Evolutionary conservation across 495 filamentous ascomycete genomes (phyloP).

Genomic region (Penicillium maclennaniae): DNA sequence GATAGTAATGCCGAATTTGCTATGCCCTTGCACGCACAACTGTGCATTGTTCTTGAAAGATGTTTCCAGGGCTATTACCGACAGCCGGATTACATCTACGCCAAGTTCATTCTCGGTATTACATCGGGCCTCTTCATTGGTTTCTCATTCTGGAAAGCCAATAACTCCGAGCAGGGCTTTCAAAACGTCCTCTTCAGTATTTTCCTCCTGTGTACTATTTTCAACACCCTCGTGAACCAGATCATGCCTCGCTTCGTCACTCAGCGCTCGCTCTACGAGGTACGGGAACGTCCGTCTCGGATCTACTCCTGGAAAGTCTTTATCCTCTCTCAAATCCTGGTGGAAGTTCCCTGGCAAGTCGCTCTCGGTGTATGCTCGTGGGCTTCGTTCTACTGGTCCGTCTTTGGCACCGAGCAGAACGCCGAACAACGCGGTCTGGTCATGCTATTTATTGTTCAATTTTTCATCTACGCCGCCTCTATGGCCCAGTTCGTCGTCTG

Average conservation of each 20-base stretch:
- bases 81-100: conserved; percentile 48
- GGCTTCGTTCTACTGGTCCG: conserved; percentile 48
- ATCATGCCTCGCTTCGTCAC: conserved; percentile 50
- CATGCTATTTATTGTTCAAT: conserved; percentile 47
- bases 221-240: conserved; percentile 62
- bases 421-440: conserved; percentile 47
- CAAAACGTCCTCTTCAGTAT: conserved; percentile 80
- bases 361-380: conserved; percentile 41
- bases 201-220: conserved; percentile 74
- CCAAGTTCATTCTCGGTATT: conserved; percentile 49
- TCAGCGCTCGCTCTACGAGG: conserved; percentile 47
- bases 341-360: conserved; percentile 49
- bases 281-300: conserved; percentile 46
- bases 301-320: conserved; percentile 54
- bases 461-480: conserved; percentile 40
- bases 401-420: conserved; percentile 33
- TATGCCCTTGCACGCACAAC: conserved; percentile 48
- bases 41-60: conserved; percentile 41
- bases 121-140: conserved; percentile 67
- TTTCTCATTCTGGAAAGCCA: conserved; percentile 75
- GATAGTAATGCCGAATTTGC: conserved; percentile 42
- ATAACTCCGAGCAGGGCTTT: conserved; percentile 67
- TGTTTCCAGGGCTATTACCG: conserved; percentile 51
- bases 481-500: conserved; percentile 55
- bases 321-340: conserved; percentile 44